Evolutionary conservation across 2,329 filamentous ascomycete genomes (phyloP), one percentile per base, ranked within the genome.

Genomic region (Pseudonectria buxi): DNA sequence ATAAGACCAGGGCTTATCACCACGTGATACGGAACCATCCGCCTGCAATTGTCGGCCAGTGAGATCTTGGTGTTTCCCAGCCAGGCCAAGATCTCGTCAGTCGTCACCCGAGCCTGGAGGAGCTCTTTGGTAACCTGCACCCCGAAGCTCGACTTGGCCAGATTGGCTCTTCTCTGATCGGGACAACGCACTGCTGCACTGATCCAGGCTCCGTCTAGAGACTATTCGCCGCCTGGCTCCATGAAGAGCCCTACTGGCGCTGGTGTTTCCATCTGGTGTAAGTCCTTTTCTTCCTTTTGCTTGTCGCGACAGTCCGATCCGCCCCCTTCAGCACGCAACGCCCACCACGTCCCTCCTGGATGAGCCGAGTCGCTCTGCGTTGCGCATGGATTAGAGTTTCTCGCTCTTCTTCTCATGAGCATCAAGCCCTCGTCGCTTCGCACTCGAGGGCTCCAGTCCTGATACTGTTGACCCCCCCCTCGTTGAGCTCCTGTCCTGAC

Each of bases 101-200:
- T 59, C 56, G 55, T 57, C 55, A 56, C 54, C 52, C 53, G 50
- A 51, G 47, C 47, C 52, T 22, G 51, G 45, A 54, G 56, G 50
- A 49, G 53, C 47, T 58, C 58, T 56, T 58, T 43, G 47, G 49
- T 50, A 56, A 59, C 51, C 60, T 62, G 56, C 58, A 59, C 43
- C 44, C 39, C 46, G 32, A 42, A 39, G 40, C 42, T 52, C 42
- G 46, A 45, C 45, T 46, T 15, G 13, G 10, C 12, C 28, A 14
- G 14, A 28, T n/a, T 28, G 14, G 16, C 6, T 14, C 28, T 10
- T 16, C 15, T 26, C 7, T 28, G 14, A 28, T 14, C 18, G 14
- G 12, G 25, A 24, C 11, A 14, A 26, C 32, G 15, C 24, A 13
- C 25, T 26, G 13, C 30, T 14, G 24, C n/a, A 30, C 13, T 18